These are phyloP conservation scores for Globisporangium parvum DNA, from an alignment of 352 stramenopile species.

Conservation along the genomic window DNA sequence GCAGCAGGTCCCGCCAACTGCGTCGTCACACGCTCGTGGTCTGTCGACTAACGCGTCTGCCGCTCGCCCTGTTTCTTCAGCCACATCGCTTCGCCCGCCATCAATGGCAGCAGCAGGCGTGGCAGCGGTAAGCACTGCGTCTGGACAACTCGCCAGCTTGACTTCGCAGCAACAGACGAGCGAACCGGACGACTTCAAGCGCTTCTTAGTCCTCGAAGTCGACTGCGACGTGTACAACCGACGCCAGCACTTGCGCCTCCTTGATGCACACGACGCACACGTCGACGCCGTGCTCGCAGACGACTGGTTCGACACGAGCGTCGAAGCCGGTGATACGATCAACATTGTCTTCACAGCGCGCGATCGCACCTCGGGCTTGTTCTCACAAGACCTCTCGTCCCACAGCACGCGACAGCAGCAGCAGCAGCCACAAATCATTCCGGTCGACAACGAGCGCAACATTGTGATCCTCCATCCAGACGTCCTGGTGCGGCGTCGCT, in stretches of 20 bases:
- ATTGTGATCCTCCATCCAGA: slow-evolving; percentile 69
- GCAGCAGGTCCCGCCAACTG: too few species aligned
- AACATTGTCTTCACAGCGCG: slow-evolving; percentile 72
- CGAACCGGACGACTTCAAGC: slow-evolving; percentile 34
- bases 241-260: slow-evolving; percentile 42
- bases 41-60: slow-evolving; percentile 1
- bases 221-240: slow-evolving; percentile 46
- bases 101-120: too few species aligned
- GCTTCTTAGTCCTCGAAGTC: slow-evolving; percentile 61
- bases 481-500: slow-evolving; percentile 42
- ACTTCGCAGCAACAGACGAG: neutral
- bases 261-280: slow-evolving; percentile 62
- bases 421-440: slow-evolving; percentile 14
- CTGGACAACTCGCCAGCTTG: neutral
- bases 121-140: neutral
- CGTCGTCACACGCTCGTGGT: too few species aligned
- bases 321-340: slow-evolving; percentile 71
- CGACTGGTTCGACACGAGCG: slow-evolving; percentile 72
- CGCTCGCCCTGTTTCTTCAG: neutral
- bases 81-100: neutral
- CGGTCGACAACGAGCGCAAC: slow-evolving; percentile 50
- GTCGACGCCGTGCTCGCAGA: slow-evolving; percentile 51
- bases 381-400: slow-evolving; percentile 23
- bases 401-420: neutral
- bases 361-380: slow-evolving; percentile 29